A percentile compares a stretch with the other conserved stretches of the same genome.
These are phyloP conservation scores for Paecilomyces sp. DNA, from an alignment of 2,329 filamentous ascomycete genomes.

Conservation along the genomic window DNA sequence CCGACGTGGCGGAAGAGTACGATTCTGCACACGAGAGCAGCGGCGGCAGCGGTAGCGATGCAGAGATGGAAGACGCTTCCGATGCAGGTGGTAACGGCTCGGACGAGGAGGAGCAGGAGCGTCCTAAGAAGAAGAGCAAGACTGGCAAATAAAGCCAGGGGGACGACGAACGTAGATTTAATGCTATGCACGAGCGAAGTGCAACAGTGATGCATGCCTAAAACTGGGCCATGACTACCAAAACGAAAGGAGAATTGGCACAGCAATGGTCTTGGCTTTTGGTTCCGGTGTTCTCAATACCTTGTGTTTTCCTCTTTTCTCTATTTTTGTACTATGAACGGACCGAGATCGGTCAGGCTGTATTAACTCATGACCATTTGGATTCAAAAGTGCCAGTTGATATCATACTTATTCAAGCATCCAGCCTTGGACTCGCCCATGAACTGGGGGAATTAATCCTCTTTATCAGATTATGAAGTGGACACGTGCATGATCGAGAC, in stretches of 20 bases:
- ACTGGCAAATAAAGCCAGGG: neutral
- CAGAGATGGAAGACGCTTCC: conserved; percentile 23
- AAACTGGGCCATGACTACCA: neutral
- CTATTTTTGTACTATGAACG: neutral
- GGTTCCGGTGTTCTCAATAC: neutral
- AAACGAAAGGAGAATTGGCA: neutral
- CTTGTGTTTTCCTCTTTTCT: neutral
- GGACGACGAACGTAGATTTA: neutral
- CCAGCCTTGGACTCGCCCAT: neutral
- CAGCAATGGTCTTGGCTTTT: neutral
- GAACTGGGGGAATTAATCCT: neutral
- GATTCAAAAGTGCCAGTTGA: neutral
- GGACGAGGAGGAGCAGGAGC: conserved; percentile 16
- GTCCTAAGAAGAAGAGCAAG: neutral
- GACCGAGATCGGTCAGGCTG: neutral
- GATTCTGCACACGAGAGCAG: conserved; percentile 87
- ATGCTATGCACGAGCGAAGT: neutral
- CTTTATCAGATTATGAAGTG: neutral
- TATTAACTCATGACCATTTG: neutral
- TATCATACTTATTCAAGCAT: neutral
- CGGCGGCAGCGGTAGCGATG: conserved; percentile 61
- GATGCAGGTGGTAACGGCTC: neutral
- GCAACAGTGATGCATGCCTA: neutral
- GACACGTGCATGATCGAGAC: neutral
- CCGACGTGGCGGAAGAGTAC: conserved; percentile 92